Evolutionary conservation across 352 stramenopile species (phyloP), one percentile per base, ranked within the genome.

Genomic region (Phytopythium chamaehyphon): DNA sequence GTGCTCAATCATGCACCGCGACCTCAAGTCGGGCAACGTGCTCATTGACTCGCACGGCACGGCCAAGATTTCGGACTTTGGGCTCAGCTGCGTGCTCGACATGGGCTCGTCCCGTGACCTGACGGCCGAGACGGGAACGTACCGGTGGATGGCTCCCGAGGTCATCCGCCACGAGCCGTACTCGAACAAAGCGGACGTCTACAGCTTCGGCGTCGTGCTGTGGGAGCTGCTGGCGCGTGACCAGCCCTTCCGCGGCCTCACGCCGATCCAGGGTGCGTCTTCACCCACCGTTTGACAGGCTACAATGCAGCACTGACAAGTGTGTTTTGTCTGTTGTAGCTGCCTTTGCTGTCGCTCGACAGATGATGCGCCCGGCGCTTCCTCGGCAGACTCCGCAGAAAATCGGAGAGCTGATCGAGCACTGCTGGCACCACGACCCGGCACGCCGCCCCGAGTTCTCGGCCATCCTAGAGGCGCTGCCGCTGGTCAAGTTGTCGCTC

Each of bases 21-120:
- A 98, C 72, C 71, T 98, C 33, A 98, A 98, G 71, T 96, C 95
- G n/a, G 90, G 95, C 21, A 98, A 98, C 67, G 78, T 98, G 33
- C 62, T 96, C 15, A 73, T 96, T 18, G 83, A 94, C 62, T 74
- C 69, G 3, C 81, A 93, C 44, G 76, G 76, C 35, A 90, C 78
- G 5, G 81, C 86, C 45, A 95, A 96, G 57, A 93, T 96, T 40
- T 93, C 84, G 11, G 86, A 96, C 55, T 96, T 96, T 67, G 83
- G 84, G 2, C 61, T 96, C 40, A 94, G 84, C 28, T 93, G 83
- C 36, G 80, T 91, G 45, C 67, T 94, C 14, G 82, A 94, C 45
- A 88, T 91, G 19, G 80, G 76, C 14, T 77, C 68, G 31, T 88
- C 76, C 31, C 73, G 76, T 26, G 83, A 95, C 49, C 57, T 95